These are phyloP conservation scores for Fragaria iinumae DNA, from an alignment of 306 rosid species.

Conservation along the genomic window DNA sequence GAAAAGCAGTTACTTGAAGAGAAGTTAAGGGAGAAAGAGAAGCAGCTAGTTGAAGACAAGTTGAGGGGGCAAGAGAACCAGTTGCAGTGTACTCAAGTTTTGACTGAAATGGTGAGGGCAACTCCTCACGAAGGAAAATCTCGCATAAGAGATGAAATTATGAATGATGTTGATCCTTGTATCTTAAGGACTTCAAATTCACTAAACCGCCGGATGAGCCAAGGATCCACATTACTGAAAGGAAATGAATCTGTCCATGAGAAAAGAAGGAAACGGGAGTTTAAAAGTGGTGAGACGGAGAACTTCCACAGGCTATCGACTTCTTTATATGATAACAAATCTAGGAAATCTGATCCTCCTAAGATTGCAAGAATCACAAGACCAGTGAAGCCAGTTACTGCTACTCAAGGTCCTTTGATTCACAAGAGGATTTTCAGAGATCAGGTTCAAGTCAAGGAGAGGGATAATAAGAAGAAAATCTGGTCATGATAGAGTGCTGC, in stretches of 20 bases:
- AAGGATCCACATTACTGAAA: slow-evolving; percentile 41
- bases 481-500: slow-evolving; percentile 60
- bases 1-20: slow-evolving; percentile 59
- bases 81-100: slow-evolving; percentile 38
- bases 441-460: slow-evolving; percentile 57
- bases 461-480: slow-evolving; percentile 69
- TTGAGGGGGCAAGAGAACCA: slow-evolving; percentile 8
- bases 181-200: slow-evolving; percentile 57
- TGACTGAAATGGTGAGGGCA: slow-evolving; percentile 44
- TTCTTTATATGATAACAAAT: slow-evolving; percentile 40
- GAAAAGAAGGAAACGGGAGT: slow-evolving; percentile 58
- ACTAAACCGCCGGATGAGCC: slow-evolving; percentile 41
- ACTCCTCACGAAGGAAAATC: slow-evolving; percentile 48
- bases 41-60: slow-evolving; percentile 16
- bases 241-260: slow-evolving; percentile 54
- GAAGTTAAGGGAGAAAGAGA: slow-evolving; percentile 50
- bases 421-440: slow-evolving; percentile 62
- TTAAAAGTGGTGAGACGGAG: slow-evolving; percentile 63
- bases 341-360: slow-evolving; percentile 83
- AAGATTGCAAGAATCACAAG: slow-evolving; percentile 49
- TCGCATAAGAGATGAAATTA: slow-evolving; percentile 37
- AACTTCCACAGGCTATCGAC: slow-evolving; percentile 36
- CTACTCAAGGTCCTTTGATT: slow-evolving; percentile 52
- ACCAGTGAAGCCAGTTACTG: slow-evolving; percentile 45
- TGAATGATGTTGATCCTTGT: slow-evolving; percentile 49